Evolutionary conservation across 768 basidiomycete genomes (phyloP).

Genomic region (Strobilomyces echinocephalus): DNA sequence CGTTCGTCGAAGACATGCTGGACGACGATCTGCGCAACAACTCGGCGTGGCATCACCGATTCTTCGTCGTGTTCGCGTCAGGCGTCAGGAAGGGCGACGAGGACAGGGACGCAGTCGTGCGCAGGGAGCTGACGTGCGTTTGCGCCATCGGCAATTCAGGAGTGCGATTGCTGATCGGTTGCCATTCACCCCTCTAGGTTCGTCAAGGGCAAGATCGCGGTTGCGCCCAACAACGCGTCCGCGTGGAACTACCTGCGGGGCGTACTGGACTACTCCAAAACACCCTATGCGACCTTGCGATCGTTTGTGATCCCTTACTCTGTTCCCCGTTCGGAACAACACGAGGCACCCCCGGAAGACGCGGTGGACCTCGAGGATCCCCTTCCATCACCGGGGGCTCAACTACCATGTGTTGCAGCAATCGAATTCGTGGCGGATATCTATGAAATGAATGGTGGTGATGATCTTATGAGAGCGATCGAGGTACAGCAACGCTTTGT

Average conservation of each 20-base stretch:
- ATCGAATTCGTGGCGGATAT: slow-evolving; percentile 84
- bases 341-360: slow-evolving; percentile 33
- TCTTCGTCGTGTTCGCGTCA: slow-evolving; percentile 78
- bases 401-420: slow-evolving; percentile 73
- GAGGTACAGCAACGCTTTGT: slow-evolving; percentile 36
- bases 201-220: slow-evolving; percentile 75
- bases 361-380: slow-evolving; percentile 74
- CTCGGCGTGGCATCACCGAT: slow-evolving; percentile 94
- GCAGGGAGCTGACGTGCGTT: slow-evolving; percentile 75
- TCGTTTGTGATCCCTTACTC: slow-evolving; percentile 69
- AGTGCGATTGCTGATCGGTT: neutral
- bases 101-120: slow-evolving; percentile 54
- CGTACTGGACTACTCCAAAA: slow-evolving; percentile 56
- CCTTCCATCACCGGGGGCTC: slow-evolving; percentile 55
- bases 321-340: slow-evolving; percentile 26
- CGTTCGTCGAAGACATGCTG: slow-evolving; percentile 67
- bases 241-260: slow-evolving; percentile 98
- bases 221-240: slow-evolving; percentile 89
- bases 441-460: slow-evolving; percentile 53
- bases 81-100: slow-evolving; percentile 59
- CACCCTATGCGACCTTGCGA: slow-evolving; percentile 51
- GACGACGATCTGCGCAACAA: slow-evolving; percentile 86
- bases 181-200: slow-evolving; percentile 44
- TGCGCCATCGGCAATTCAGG: neutral
- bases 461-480: slow-evolving; percentile 42